A percentile compares a stretch with the other conserved stretches of the same genome.
Conservation (phyloP, 176 grass and related monocot species). For the Eremochloa ophiuroides region DNA sequence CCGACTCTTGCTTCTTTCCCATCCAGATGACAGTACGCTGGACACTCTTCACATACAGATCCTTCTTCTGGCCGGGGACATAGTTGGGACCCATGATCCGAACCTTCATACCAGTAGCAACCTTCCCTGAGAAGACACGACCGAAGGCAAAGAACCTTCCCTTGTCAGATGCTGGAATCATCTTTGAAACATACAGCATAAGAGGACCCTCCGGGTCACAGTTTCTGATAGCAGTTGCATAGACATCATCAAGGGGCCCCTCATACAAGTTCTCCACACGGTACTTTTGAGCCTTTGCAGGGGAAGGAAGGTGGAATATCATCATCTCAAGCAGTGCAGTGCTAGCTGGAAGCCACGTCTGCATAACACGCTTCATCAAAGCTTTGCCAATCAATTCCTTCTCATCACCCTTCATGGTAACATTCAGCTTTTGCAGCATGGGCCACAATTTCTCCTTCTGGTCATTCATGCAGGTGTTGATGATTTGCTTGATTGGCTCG, state of each 20-base stretch:
- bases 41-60: neutral
- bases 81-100: neutral
- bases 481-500: too few relatives aligned
- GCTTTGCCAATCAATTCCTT: neutral
- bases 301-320: neutral
- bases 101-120: neutral
- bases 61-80: neutral
- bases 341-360: neutral
- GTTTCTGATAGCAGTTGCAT: neutral
- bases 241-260: neutral
- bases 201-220: neutral
- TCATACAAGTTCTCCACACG: neutral
- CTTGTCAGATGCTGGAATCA: too few relatives aligned
- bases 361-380: neutral
- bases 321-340: neutral
- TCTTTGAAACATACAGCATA: neutral
- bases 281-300: neutral
- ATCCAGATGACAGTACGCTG: neutral
- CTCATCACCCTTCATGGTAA: neutral
- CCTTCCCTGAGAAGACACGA: neutral
- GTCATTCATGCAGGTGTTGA: too few relatives aligned
- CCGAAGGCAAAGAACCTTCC: too few relatives aligned
- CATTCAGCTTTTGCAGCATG: too few relatives aligned
- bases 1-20: neutral
- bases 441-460: too few relatives aligned